These are phyloP conservation scores for Ustilago curta DNA, from an alignment of 1,284 basidiomycete species.

Conservation along the genomic window DNA sequence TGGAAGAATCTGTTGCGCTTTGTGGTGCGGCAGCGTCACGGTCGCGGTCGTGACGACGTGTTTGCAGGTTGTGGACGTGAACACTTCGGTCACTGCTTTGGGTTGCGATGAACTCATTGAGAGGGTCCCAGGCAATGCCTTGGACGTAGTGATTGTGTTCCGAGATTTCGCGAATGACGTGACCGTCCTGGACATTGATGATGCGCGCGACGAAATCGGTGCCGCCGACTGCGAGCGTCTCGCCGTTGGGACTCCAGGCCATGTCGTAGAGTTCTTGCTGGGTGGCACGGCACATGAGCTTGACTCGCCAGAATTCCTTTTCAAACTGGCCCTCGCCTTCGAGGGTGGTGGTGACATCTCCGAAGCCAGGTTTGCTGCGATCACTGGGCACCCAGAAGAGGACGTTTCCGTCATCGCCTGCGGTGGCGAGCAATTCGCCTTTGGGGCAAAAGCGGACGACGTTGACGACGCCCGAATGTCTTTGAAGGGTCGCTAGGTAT, in stretches of 20 bases:
- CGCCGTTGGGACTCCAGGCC: slow-evolving; percentile 94
- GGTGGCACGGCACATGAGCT: slow-evolving; percentile 80
- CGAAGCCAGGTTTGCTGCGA: slow-evolving; percentile 72
- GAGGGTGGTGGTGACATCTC: slow-evolving; percentile 74
- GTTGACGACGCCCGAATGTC: slow-evolving; percentile 95
- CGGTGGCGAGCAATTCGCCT: slow-evolving; percentile 64
- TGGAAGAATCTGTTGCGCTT: slow-evolving; percentile 14
- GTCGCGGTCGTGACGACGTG: slow-evolving; percentile 30
- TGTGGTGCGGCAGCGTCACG: slow-evolving; percentile 15
- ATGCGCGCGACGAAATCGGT: slow-evolving; percentile 95
- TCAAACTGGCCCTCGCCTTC: slow-evolving; percentile 84
- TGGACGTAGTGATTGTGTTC: slow-evolving; percentile 69
- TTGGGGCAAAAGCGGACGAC: slow-evolving; percentile 91
- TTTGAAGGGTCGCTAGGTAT: slow-evolving; percentile 90
- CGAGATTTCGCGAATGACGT: slow-evolving; percentile 64
- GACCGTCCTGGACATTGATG: slow-evolving; percentile 79
- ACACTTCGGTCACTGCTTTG: slow-evolving; percentile 67
- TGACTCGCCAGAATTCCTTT: slow-evolving; percentile 94
- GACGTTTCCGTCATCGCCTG: slow-evolving; percentile 89
- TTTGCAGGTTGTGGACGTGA: slow-evolving; percentile 56
- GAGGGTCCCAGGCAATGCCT: slow-evolving; percentile 69
- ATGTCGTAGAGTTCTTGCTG: slow-evolving; percentile 89
- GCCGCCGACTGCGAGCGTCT: slow-evolving; percentile 91
- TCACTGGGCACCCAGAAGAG: slow-evolving; percentile 91
- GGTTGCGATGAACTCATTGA: slow-evolving; percentile 65